Base-by-base conservation (phyloP, 176 grass and related monocot genomes). In the Elaeis guineensis region DNA sequence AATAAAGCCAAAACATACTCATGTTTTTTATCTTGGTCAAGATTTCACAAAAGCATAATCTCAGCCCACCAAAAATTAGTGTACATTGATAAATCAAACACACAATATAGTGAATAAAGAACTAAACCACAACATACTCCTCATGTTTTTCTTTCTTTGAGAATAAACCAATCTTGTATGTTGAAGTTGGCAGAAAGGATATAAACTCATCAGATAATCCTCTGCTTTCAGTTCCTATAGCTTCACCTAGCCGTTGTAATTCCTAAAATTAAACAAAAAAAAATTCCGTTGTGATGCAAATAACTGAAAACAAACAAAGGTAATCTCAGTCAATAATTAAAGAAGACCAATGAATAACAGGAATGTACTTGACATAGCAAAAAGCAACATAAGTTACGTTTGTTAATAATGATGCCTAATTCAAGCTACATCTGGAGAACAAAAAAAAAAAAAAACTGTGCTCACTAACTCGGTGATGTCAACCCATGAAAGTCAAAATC, bases 151-250 rank as follows among this genome's bases (percentile, higher is more conserved):
- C 65, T 51, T 80, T 80, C 74, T 69, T 70, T 14, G 69, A 85
- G 81, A 91, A 97, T 16, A 92, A 81, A 55, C 75, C 62, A 19
- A 66, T 70, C 50, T 65, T 73, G 52, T 89, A 65, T 74, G 66
- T 80, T 52, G 78, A 82, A 49, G 57, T 70, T 17, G 60, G 75
- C 68, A 98, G 67, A 59, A 78, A 88, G 71, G 70, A 58, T 65
- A 98, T 92, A 54, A 92, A 63, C 24, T 92, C 87, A 66, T 98
- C 84, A 25, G 93, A 67, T 71, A 98, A 80, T 56, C 93, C 93
- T 83, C 80, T 89, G 51, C 65, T 76, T 67, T 89, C 73, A 61
- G 49, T 76, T 60, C 93, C 93, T 24, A 85, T 73, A 59, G 69
- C 64, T 70, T 98, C 87, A 35, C 67, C 84, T 57, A 98, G 69